Percentiles rank a stretch among this genome's conserved stretches.
These are phyloP conservation scores for Saccharata proteae DNA, from an alignment of 2,329 filamentous ascomycete genomes.

Conservation along the genomic window DNA sequence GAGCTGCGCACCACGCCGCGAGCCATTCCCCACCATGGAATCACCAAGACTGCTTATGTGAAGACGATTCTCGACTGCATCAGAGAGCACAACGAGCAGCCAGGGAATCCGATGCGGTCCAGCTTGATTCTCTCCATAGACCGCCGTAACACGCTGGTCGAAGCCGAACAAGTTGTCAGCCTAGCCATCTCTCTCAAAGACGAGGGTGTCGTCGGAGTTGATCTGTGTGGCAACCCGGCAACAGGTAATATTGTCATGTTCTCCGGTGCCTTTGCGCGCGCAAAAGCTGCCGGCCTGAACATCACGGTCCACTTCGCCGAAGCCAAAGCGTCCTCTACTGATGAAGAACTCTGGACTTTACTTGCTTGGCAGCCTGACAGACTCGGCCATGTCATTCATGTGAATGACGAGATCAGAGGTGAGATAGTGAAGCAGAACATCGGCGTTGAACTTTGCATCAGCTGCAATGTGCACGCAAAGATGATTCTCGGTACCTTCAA, in stretches of 20 bases:
- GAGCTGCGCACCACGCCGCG: constrained; percentile 74
- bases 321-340: constrained; percentile 42
- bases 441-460: constrained; percentile 65
- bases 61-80: constrained; percentile 55
- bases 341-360: constrained; percentile 50
- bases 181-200: constrained; percentile 46
- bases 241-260: constrained; percentile 51
- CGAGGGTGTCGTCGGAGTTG: constrained; percentile 56
- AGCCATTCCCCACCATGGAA: constrained; percentile 38
- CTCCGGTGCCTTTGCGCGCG: constrained; percentile 44
- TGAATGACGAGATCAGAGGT: constrained; percentile 46
- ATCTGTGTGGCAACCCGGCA: constrained; percentile 66
- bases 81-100: constrained; percentile 32
- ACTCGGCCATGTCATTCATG: constrained; percentile 69
- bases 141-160: constrained; percentile 45
- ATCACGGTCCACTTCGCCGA: constrained; percentile 74
- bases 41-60: constrained; percentile 55
- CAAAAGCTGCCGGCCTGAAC: constrained; percentile 43
- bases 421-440: constrained; percentile 44
- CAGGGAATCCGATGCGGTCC: constrained; percentile 38
- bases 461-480: constrained; percentile 66
- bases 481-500: constrained; percentile 54
- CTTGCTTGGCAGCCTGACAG: constrained; percentile 55
- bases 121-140: constrained; percentile 66
- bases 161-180: constrained; percentile 52